phyloP scores from a whole-genome alignment of 1,284 basidiomycete species.

The Fomitopsis betulina region DNA sequence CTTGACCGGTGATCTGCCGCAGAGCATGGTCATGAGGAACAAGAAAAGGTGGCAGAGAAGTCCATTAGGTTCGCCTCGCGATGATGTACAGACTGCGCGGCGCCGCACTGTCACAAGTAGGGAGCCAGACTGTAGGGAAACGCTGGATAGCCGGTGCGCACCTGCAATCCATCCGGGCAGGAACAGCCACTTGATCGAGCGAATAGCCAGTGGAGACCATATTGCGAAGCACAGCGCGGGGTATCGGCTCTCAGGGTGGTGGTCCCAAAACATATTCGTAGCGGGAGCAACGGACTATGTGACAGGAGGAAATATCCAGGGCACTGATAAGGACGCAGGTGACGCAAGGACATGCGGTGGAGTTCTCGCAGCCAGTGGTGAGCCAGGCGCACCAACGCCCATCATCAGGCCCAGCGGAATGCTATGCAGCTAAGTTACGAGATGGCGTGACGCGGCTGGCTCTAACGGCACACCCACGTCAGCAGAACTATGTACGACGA shows the following conservation, averaged over 20 bases:
- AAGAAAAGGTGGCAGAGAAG: not conserved
- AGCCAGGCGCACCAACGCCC: not conserved
- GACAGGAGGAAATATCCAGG: not conserved
- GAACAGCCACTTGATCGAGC: not conserved
- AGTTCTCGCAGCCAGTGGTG: not conserved
- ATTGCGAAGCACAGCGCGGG: not conserved
- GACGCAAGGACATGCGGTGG: not conserved
- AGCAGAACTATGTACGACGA: slow-evolving; percentile 1
- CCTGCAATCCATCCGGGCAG: no score
- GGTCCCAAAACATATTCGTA: not conserved
- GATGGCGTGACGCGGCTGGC: not conserved
- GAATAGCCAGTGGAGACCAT: not conserved
- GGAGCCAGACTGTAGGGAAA: no score
- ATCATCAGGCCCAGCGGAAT: not conserved
- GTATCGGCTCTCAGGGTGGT: not conserved
- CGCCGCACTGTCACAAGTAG: no score
- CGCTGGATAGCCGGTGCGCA: no score
- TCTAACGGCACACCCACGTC: not conserved
- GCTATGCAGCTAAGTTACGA: not conserved
- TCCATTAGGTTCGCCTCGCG: not conserved
- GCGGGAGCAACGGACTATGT: not conserved
- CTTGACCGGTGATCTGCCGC: not conserved
- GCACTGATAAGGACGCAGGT: slow-evolving; percentile 1
- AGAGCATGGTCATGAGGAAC: not conserved
- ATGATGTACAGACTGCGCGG: not conserved